phyloP scores from a whole-genome alignment of 306 rosid species.

The Dalbergia oliveri region DNA sequence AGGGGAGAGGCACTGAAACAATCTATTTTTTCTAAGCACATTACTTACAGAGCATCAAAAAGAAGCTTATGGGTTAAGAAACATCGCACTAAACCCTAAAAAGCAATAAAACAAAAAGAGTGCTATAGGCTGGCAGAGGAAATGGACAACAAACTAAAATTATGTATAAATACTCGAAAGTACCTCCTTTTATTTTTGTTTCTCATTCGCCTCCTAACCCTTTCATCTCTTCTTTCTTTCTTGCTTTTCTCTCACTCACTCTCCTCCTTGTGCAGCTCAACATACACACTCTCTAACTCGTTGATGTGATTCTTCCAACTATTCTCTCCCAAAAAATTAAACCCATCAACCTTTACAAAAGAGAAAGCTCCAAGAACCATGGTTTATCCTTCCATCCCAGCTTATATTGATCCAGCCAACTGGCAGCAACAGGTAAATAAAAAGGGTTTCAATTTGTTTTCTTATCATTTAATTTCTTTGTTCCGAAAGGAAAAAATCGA shows the following conservation, averaged over 20 bases:
- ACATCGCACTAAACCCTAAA: constrained; percentile 78
- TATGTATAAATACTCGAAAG: constrained; percentile 79
- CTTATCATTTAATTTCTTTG: constrained; percentile 36
- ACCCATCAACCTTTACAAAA: constrained; percentile 73
- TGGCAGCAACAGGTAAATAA: constrained; percentile 87
- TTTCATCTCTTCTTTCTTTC: constrained; percentile 43
- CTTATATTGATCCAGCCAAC: constrained; percentile 89
- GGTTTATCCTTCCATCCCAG: constrained; percentile 90
- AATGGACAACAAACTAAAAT: constrained; percentile 43
- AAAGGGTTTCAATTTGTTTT: constrained; percentile 39
- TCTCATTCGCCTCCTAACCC: constrained; percentile 46
- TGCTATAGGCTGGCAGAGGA: constrained; percentile 29
- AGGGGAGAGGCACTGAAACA: constrained; percentile 56
- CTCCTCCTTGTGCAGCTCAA: constrained; percentile 43
- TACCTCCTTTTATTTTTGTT: constrained; percentile 66
- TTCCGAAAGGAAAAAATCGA: constrained; percentile 38
- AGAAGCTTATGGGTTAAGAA: constrained; percentile 86
- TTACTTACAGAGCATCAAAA: constrained; percentile 51
- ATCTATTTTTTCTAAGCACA: constrained; percentile 52
- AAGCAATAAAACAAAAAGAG: constrained; percentile 85
- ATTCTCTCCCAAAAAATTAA: constrained; percentile 53
- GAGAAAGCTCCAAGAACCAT: constrained; percentile 65
- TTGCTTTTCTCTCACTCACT: constrained; percentile 52
- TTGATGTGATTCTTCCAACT: constrained; percentile 69
- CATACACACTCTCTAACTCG: constrained; percentile 48